A percentile compares a stretch with the other conserved stretches of the same genome.
phyloP scores from a whole-genome alignment of 1,284 basidiomycete genomes.

The Cystobasidium sp. region DNA sequence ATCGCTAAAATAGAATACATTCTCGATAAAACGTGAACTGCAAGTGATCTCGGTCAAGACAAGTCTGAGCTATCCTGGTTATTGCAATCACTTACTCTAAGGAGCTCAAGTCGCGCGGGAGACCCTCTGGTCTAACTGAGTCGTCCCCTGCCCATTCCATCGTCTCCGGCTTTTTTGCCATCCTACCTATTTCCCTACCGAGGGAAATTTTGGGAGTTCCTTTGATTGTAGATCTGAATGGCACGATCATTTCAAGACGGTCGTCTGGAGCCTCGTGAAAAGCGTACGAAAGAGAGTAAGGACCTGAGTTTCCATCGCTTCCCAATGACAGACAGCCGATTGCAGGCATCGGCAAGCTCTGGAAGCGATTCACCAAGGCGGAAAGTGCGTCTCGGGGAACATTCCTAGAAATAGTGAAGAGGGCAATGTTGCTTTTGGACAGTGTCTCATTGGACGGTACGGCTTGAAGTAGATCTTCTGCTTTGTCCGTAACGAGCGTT shows the following conservation, averaged over 20 bases:
- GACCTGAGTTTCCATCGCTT: constrained; percentile 20
- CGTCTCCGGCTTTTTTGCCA: constrained; percentile 20
- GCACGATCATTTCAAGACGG: constrained; percentile 30
- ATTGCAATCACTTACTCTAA: constrained; percentile 15
- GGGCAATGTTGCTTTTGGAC: constrained; percentile 18
- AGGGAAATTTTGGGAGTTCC: constrained; percentile 43
- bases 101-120: constrained; percentile 12
- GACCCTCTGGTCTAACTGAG: constrained; percentile 17
- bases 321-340: constrained; percentile 37
- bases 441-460: constrained; percentile 11
- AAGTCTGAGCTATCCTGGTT: not conserved
- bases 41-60: not conserved
- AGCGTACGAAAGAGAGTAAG: constrained; percentile 34
- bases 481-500: constrained; percentile 21
- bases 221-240: constrained; percentile 40
- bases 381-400: constrained; percentile 24
- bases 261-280: constrained; percentile 23
- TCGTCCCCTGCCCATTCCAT: constrained; percentile 39
- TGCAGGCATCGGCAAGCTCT: constrained; percentile 29
- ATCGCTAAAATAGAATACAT: constrained; percentile 43
- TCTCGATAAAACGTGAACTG: constrained; percentile 23
- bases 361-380: constrained; percentile 28
- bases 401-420: constrained; percentile 39
- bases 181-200: constrained; percentile 40
- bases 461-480: constrained; percentile 25